Conservation (phyloP, 2,329 filamentous ascomycete genomes). For the Stenocarpella maydis region DNA sequence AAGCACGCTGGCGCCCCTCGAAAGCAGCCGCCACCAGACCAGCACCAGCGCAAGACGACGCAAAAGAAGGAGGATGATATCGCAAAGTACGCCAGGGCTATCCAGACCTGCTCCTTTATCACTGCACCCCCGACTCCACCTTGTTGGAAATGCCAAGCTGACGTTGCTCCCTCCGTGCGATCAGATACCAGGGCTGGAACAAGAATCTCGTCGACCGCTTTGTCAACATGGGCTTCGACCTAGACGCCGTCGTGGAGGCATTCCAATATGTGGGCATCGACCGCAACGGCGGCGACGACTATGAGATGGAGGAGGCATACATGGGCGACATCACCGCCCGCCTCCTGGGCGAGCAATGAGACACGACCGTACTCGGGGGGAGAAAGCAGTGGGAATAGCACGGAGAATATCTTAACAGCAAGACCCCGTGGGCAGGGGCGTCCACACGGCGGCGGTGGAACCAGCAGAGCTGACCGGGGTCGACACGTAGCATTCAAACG, state of each 20-base stretch:
- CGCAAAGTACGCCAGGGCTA: constrained; percentile 45
- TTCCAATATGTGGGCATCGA: constrained; percentile 86
- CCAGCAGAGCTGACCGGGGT: not conserved
- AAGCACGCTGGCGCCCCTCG: constrained; percentile 79
- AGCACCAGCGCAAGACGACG: constrained; percentile 59
- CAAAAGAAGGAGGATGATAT: constrained; percentile 64
- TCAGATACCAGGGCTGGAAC: constrained; percentile 87
- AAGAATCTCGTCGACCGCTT: constrained; percentile 84
- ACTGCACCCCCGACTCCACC: no score
- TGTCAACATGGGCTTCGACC: constrained; percentile 88
- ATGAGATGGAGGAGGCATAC: constrained; percentile 87
- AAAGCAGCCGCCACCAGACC: constrained; percentile 45
- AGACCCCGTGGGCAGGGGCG: not conserved
- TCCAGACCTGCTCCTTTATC: constrained; percentile 30
- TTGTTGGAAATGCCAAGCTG: constrained; percentile 2
- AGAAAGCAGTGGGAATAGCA: not conserved
- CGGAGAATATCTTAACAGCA: not conserved
- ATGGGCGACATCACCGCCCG: constrained; percentile 90
- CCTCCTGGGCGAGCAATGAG: constrained; percentile 77
- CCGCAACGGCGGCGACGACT: constrained; percentile 78
- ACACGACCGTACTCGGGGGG: not conserved
- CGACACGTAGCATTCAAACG: constrained; percentile 28
- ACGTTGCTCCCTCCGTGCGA: constrained; percentile 14
- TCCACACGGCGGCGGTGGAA: not conserved
- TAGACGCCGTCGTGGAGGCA: constrained; percentile 84